Conservation (phyloP, 768 basidiomycete genomes). For the Tulasnella sp. region DNA sequence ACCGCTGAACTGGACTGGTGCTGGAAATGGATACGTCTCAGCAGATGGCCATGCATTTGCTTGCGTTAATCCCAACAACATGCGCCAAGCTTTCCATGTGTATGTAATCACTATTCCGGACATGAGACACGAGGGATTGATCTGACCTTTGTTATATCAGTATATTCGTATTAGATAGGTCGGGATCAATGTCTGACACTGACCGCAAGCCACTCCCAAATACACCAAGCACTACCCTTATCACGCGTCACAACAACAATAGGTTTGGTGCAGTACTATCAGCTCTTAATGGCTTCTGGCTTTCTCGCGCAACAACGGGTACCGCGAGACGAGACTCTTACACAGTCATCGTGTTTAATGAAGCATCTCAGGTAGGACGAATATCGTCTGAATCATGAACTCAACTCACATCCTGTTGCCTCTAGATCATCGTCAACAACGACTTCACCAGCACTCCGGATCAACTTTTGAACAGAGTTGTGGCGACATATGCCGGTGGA, state of each 20-base stretch:
- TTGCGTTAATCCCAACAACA: conserved; percentile 41
- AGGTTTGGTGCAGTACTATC: conserved; percentile 50
- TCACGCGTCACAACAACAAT: conserved; percentile 31
- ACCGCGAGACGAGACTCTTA: conserved; percentile 39
- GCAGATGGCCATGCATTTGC: conserved; percentile 44
- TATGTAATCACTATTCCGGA: conserved; percentile 26
- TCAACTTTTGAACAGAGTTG: conserved; percentile 30
- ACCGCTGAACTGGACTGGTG: conserved; percentile 20
- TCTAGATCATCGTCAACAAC: conserved; percentile 27
- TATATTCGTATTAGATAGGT: conserved; percentile 46
- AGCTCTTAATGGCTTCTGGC: conserved; percentile 44
- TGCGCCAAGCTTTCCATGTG: conserved; percentile 50
- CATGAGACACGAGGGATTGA: neutral
- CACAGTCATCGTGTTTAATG: conserved; percentile 40
- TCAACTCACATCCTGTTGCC: neutral
- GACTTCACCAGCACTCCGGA: conserved; percentile 37
- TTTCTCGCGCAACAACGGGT: conserved; percentile 31
- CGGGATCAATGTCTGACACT: neutral
- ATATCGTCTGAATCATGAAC: neutral
- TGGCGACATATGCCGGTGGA: conserved; percentile 24
- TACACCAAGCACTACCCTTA: conserved; percentile 32
- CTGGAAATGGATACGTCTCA: conserved; percentile 32
- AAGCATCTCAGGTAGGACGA: neutral
- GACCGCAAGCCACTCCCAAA: conserved; percentile 36
- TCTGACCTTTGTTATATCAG: conserved; percentile 22